Base-by-base conservation (phyloP, 31 red algal genomes). In the Asparagopsis taxiformis region DNA sequence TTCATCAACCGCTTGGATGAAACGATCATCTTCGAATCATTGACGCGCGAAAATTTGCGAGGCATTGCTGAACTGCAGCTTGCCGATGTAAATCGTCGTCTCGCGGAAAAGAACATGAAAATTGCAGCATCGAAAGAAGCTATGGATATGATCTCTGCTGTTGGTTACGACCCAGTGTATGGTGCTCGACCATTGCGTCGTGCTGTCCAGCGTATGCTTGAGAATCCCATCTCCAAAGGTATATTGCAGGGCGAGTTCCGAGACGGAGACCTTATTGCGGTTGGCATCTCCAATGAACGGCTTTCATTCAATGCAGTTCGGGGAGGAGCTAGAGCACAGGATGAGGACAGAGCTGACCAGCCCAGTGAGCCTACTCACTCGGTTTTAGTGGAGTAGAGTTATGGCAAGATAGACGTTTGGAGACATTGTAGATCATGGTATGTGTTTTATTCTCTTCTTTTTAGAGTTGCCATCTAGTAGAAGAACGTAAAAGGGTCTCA, bases 1-100 rank as follows among this genome's bases (percentile, higher is more conserved):
- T 99, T 99, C 81, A 50, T 99, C 55, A 99, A 99, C 58, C 92
- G 97, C 9, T 38, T 99, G 11, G 97, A 99, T 74, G 97, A 99
- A 76, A 83, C 79, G 31, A 93, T 99, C 68, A 90, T 99, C 76
- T 99, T 99, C 60, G 79, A 93, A 35, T 75, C 92, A 13, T 70
- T 99, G 55, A 75, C 29, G 7, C 69, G 81, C 23, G 71, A 84
- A 21, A 60, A 90, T 19, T 41, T 99, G 62, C 79, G 85, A 7
- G 51, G 72, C 36, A 99, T 99, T 67, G 84, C 80, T 0, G 77
- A 88, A 22, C 32, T 99, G 51, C 92, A 96, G 62, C 37, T 99
- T 11, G 75, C 56, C 39, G 74, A 90, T 46, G 74, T 96, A 41
- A 75, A 84, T 71, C 52, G 74, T 19, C 70, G 92, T 15, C 68